Evolutionary conservation across 2,329 filamentous ascomycete genomes (phyloP).

Genomic region (Ceratocystiopsis minuta): DNA sequence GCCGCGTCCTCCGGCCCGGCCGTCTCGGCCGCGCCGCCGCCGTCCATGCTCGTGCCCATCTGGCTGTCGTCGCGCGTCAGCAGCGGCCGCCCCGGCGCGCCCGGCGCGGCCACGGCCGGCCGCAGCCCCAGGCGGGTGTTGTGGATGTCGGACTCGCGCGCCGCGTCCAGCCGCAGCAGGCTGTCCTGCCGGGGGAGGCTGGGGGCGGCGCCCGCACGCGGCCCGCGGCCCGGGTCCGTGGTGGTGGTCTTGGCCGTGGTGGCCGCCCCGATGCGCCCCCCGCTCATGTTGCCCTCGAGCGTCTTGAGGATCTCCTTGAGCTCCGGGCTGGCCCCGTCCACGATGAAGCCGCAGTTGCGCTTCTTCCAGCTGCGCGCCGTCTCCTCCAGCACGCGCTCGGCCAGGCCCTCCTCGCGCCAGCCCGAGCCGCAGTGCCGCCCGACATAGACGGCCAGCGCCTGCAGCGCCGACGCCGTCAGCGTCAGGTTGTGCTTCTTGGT

Average conservation of each 20-base stretch:
- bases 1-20: constrained; percentile 35
- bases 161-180: constrained; percentile 36
- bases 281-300: constrained; percentile 73
- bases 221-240: constrained; percentile 20
- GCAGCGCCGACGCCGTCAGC: constrained; percentile 69
- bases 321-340: constrained; percentile 61
- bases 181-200: constrained; percentile 43
- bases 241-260: too few relatives aligned
- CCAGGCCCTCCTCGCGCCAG: constrained; percentile 91
- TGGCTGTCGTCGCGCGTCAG: constrained; percentile 42
- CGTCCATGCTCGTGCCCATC: constrained; percentile 44
- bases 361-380: constrained; percentile 85
- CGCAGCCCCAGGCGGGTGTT: constrained; percentile 38
- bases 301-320: constrained; percentile 70
- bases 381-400: constrained; percentile 83
- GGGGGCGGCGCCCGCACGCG: too few relatives aligned
- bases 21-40: constrained; percentile 20
- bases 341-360: constrained; percentile 71
- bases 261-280: constrained; percentile 47
- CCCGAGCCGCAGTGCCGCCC: constrained; percentile 85
- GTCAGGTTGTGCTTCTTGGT: constrained; percentile 96
- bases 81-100: constrained; percentile 9
- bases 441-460: constrained; percentile 73
- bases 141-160: constrained; percentile 30
- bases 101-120: constrained; percentile 14